phyloP scores from a whole-genome alignment of 2,329 filamentous ascomycete genomes.

The Aspergillus ruber region DNA sequence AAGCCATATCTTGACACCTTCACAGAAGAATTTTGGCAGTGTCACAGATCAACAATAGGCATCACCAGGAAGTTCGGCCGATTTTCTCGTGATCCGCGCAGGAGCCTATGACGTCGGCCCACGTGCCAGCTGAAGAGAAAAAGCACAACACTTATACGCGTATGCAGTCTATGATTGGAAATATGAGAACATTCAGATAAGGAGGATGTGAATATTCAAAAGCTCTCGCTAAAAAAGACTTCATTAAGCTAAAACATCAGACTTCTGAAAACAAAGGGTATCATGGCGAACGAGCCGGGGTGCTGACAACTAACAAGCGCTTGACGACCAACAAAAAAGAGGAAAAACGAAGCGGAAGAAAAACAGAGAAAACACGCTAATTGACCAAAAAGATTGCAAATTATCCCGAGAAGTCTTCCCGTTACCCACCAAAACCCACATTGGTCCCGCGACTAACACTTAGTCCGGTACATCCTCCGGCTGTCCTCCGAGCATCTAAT shows the following conservation, averaged over 20 bases:
- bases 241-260: no score
- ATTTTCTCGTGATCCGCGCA: conserved; percentile 7
- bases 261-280: not conserved
- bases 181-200: no score
- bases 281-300: not conserved
- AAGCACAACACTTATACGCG: not conserved
- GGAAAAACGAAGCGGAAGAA: not conserved
- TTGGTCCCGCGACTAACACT: not conserved
- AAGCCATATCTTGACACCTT: not conserved
- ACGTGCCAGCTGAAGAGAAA: conserved; percentile 19
- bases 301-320: not conserved
- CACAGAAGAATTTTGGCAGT: not conserved
- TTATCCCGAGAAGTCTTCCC: not conserved
- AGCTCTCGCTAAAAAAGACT: no score
- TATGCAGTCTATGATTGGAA: no score
- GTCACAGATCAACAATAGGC: not conserved
- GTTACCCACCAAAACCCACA: not conserved
- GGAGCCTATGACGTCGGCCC: conserved; percentile 30
- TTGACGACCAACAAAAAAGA: not conserved
- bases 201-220: no score
- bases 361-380: not conserved
- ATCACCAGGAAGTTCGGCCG: not conserved
- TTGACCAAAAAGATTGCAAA: not conserved
- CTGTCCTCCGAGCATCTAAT: conserved; percentile 1
- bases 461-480: not conserved